phyloP scores from a whole-genome alignment of 192 early-diverging fungal species.

The Coemansia sp. region DNA sequence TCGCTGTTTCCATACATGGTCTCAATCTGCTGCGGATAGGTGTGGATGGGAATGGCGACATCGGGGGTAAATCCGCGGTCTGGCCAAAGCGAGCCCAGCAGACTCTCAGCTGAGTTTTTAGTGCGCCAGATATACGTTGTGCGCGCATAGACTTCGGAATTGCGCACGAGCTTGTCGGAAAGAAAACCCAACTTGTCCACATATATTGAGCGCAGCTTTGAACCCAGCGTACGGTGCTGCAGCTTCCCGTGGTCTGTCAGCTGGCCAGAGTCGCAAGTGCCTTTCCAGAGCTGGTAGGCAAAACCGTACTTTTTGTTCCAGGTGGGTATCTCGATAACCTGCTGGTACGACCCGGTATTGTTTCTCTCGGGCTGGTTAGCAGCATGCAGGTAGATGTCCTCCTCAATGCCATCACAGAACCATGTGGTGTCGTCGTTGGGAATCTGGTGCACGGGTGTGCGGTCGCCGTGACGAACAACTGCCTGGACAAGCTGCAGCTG shows the following conservation, averaged over 20 bases:
- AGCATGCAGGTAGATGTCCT: slow-evolving; percentile 35
- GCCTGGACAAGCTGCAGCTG: slow-evolving; percentile 55
- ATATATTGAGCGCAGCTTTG: slow-evolving; percentile 48
- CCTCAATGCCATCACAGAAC: slow-evolving; percentile 33
- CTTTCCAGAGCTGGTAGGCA: slow-evolving; percentile 32
- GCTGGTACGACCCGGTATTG: slow-evolving; percentile 38
- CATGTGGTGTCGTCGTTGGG: slow-evolving; percentile 41
- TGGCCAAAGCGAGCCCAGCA: slow-evolving; percentile 53
- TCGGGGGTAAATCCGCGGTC: slow-evolving; percentile 15
- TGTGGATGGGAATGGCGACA: slow-evolving; percentile 39
- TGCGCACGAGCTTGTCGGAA: slow-evolving; percentile 26
- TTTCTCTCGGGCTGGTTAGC: slow-evolving; percentile 25
- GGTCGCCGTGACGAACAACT: slow-evolving; percentile 61
- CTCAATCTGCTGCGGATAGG: slow-evolving; percentile 50
- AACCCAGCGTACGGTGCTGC: slow-evolving; percentile 52
- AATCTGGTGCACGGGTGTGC: slow-evolving; percentile 39
- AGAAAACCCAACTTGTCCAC: slow-evolving; percentile 52
- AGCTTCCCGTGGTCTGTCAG: slow-evolving; percentile 59
- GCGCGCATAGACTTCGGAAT: slow-evolving; percentile 54
- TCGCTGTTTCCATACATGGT: slow-evolving; percentile 47
- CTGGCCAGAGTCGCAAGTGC: slow-evolving; percentile 57
- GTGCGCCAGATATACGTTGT: slow-evolving; percentile 64
- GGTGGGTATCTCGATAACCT: slow-evolving; percentile 37
- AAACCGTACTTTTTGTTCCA: slow-evolving; percentile 46
- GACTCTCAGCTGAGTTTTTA: slow-evolving; percentile 52